phyloP scores from a whole-genome alignment of 495 filamentous ascomycete genomes.

The Aspergillus cristatus region DNA sequence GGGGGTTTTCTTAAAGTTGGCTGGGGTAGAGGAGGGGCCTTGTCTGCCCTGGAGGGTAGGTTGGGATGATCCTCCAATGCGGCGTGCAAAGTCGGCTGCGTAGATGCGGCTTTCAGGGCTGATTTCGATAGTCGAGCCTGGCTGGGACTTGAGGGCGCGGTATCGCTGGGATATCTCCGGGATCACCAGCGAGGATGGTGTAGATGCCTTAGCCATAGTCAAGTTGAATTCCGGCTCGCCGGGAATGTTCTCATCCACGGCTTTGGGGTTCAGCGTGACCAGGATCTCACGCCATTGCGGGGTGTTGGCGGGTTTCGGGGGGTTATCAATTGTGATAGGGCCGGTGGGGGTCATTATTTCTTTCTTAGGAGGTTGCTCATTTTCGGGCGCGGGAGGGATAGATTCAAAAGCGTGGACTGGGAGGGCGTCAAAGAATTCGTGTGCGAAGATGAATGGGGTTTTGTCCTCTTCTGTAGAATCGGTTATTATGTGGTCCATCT shows the following conservation, averaged over 20 bases:
- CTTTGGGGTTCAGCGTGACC: conserved; percentile 56
- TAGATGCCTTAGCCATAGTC: conserved; percentile 59
- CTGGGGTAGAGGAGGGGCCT: conserved; percentile 4
- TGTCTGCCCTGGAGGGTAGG: conserved; percentile 18
- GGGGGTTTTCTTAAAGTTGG: conserved; percentile 43
- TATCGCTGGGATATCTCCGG: conserved; percentile 79
- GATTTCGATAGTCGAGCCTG: conserved; percentile 70
- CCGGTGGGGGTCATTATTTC: conserved; percentile 40
- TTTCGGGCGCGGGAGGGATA: conserved; percentile 35
- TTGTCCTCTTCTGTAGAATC: conserved; percentile 39
- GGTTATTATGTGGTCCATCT: not conserved
- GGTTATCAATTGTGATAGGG: conserved; percentile 35
- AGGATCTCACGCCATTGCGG: conserved; percentile 83
- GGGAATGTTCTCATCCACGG: conserved; percentile 36
- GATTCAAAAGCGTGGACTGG: conserved; percentile 93
- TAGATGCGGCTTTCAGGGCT: conserved; percentile 76
- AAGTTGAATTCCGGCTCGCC: conserved; percentile 73
- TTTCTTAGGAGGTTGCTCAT: conserved; percentile 16
- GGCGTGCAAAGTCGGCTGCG: conserved; percentile 66
- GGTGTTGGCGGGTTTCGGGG: conserved; percentile 32
- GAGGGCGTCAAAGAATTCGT: conserved; percentile 99
- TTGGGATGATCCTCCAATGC: conserved; percentile 61
- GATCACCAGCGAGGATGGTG: conserved; percentile 74
- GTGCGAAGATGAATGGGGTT: conserved; percentile 86
- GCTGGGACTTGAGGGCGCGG: conserved; percentile 54